These are phyloP conservation scores for Teunomyces atbi DNA, from an alignment of 805 yeast species.

Conservation along the genomic window DNA sequence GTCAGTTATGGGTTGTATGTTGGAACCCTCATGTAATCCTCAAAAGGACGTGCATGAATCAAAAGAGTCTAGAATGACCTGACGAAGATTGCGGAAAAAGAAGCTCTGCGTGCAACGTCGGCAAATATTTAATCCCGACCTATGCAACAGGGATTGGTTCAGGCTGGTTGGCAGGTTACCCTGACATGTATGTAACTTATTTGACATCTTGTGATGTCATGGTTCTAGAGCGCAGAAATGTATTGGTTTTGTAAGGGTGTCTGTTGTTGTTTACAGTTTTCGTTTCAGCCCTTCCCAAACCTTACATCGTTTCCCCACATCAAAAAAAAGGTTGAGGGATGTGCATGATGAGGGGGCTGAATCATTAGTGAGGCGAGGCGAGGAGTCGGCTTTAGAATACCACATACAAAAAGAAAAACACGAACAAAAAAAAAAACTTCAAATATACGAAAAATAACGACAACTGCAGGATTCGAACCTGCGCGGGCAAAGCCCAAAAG, in stretches of 20 bases:
- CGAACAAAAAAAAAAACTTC: not conserved
- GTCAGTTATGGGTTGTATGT: not conserved
- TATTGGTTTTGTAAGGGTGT: too few relatives aligned
- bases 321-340: not conserved
- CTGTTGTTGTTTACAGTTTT: too few relatives aligned
- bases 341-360: not conserved
- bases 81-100: not conserved
- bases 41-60: not conserved
- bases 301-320: not conserved
- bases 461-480: constrained; percentile 52
- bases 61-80: not conserved
- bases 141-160: not conserved
- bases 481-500: constrained; percentile 52
- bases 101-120: not conserved
- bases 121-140: not conserved
- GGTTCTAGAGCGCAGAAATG: too few relatives aligned
- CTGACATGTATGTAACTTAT: too few relatives aligned
- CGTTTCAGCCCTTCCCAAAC: not conserved
- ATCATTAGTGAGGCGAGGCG: not conserved
- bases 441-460: constrained; percentile 26
- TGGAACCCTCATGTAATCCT: not conserved
- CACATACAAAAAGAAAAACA: not conserved
- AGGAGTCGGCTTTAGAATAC: not conserved
- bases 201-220: not conserved
- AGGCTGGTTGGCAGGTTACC: too few relatives aligned